Base-by-base conservation (phyloP, 768 basidiomycete genomes). In the Lyophyllum semitale region DNA sequence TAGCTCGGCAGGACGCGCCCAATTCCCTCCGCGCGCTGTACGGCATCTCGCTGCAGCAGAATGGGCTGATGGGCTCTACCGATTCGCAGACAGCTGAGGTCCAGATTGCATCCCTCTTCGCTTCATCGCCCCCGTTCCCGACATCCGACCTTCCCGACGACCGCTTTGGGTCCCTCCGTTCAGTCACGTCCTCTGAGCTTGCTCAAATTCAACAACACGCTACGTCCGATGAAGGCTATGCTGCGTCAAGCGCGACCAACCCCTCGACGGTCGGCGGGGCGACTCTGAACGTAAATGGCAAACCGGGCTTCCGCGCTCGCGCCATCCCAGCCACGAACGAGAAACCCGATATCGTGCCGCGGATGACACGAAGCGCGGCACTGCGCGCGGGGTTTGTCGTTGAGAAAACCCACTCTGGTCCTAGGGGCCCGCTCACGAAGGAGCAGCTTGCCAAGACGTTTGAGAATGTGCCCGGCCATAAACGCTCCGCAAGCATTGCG, bases 91-190 rank as follows among this genome's bases (percentile, higher is more conserved):
- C 77, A n/a, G 92, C 92, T 11, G 91, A 93, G 69, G 75, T 87
- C 4, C 87, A 93, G 63, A 93, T 94, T 51, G 75, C 81, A 4
- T 78, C 88, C 38, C 79, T 94, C 54, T 94, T 94, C 63, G 88
- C 79, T 3, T 92, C 89, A 8, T 92, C 91, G 0, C 92, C 92
- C 4, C 89, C 89, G 0, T 92, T 92, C 73, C 86, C 85, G 2
- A 75, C 82, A 4, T 68, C 78, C 3, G 88, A 90, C 30, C 79
- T 91, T 11, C 86, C 87, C 22, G 65, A 70, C 43, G 71, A 72
- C 23, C 66, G 69, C 22, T 72, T 73, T 54, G 68, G 60, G 15
- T 71, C 72, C 23, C 68, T 77, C 56, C 73, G 74, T 18, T 84
- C 83, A 4, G 62, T 81, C 33, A 73, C 78, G 3, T 77, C 81